Evolutionary conservation across 1,284 basidiomycete genomes (phyloP).

Genomic region (Rhodofomes roseus): DNA sequence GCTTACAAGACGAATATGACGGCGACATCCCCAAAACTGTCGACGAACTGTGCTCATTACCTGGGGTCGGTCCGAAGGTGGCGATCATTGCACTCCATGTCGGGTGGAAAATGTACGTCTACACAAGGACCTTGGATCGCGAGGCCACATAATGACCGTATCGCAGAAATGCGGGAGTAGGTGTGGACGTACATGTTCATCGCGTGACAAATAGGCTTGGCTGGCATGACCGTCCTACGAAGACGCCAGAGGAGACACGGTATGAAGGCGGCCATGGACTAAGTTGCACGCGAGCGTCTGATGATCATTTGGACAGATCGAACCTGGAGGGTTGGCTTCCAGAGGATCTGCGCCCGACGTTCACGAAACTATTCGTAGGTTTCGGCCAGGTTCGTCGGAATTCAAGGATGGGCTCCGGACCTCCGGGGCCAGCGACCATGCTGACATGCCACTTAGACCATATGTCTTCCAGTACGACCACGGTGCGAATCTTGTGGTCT

Average conservation of each 20-base stretch:
- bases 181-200: constrained; percentile 96
- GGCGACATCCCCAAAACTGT: constrained; percentile 85
- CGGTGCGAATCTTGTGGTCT: constrained; percentile 78
- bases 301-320: constrained; percentile 40
- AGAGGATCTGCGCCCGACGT: constrained; percentile 70
- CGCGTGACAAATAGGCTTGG: constrained; percentile 89
- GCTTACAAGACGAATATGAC: constrained; percentile 66
- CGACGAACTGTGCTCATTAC: constrained; percentile 80
- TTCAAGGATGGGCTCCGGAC: too few relatives aligned
- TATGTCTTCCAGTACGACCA: constrained; percentile 83
- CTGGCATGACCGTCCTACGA: constrained; percentile 86
- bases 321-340: constrained; percentile 94
- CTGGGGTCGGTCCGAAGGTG: constrained; percentile 94
- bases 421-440: too few relatives aligned
- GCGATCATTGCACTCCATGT: constrained; percentile 81
- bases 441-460: too few relatives aligned
- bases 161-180: constrained; percentile 85
- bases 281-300: not conserved
- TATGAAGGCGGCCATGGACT: constrained; percentile 19
- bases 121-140: too few relatives aligned
- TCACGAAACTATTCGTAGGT: constrained; percentile 88
- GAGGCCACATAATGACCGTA: too few relatives aligned
- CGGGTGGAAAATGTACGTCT: constrained; percentile 77
- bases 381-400: constrained; percentile 66
- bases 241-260: constrained; percentile 87